Conservation (phyloP, 164 flowering plant genomes). For the Tinospora cordifolia region DNA sequence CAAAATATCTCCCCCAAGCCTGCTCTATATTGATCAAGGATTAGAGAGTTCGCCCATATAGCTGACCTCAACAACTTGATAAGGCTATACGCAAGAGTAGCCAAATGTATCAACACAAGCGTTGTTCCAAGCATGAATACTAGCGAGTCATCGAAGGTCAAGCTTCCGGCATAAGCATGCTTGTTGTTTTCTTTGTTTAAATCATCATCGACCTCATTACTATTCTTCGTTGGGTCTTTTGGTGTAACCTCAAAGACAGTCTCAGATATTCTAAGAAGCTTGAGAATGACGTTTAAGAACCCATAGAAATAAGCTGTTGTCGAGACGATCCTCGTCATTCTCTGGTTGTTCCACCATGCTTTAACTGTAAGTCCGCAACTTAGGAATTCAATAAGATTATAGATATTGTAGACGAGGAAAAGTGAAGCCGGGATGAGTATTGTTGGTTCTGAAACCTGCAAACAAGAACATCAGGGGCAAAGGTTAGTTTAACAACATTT, state of each 20-base stretch:
- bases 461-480: no score
- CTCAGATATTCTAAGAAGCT: constrained; percentile 39
- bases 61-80: no score
- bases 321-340: constrained; percentile 29
- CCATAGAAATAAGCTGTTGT: constrained; percentile 37
- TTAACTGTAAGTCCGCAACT: constrained; percentile 20
- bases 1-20: constrained; percentile 39
- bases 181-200: no score
- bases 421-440: constrained; percentile 21
- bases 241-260: constrained; percentile 39
- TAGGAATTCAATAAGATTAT: constrained; percentile 32
- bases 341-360: constrained; percentile 51
- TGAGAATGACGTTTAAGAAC: constrained; percentile 18
- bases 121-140: constrained; percentile 34
- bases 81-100: constrained; percentile 18
- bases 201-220: neutral
- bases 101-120: constrained; percentile 33
- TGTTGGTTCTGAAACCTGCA: constrained; percentile 37
- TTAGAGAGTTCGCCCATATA: no score
- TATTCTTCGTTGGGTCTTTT: constrained; percentile 32
- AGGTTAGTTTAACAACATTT: no score
- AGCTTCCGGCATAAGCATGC: constrained; percentile 17
- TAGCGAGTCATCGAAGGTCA: constrained; percentile 44
- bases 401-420: constrained; percentile 24
- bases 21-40: constrained; percentile 13